Conservation (phyloP, 306 rosid genomes). For the Senna siamea region DNA sequence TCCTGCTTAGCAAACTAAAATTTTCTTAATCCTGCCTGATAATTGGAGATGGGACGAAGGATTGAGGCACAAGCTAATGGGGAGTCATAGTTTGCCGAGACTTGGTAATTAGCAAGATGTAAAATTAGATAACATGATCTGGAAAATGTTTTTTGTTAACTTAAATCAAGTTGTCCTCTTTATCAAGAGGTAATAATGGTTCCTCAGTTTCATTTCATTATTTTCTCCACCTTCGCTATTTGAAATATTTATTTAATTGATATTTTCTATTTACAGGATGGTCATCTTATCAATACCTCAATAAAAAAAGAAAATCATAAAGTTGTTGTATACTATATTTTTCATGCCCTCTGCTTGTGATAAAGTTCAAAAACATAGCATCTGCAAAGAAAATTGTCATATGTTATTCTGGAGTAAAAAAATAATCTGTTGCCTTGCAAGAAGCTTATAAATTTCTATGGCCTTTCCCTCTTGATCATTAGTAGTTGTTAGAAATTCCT, state of each 20-base stretch:
- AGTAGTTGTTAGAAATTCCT: neutral
- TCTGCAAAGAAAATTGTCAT: neutral
- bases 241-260: neutral
- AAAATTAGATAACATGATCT: neutral
- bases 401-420: neutral
- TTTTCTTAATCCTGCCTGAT: neutral
- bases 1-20: no score
- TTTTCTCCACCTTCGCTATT: neutral
- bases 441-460: neutral
- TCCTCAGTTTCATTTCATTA: neutral
- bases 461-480: neutral
- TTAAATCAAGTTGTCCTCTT: neutral
- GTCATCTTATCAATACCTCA: neutral
- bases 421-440: neutral
- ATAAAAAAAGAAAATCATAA: neutral
- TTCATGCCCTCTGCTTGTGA: neutral
- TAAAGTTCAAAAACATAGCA: neutral
- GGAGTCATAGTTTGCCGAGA: neutral
- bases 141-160: neutral
- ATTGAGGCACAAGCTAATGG: neutral
- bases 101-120: neutral
- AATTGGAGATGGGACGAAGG: neutral
- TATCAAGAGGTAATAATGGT: neutral
- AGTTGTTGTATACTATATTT: neutral
- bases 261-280: neutral